Evolutionary conservation across 176 grass and related monocot species (phyloP).

Genomic region (Cymbopogon citratus): DNA sequence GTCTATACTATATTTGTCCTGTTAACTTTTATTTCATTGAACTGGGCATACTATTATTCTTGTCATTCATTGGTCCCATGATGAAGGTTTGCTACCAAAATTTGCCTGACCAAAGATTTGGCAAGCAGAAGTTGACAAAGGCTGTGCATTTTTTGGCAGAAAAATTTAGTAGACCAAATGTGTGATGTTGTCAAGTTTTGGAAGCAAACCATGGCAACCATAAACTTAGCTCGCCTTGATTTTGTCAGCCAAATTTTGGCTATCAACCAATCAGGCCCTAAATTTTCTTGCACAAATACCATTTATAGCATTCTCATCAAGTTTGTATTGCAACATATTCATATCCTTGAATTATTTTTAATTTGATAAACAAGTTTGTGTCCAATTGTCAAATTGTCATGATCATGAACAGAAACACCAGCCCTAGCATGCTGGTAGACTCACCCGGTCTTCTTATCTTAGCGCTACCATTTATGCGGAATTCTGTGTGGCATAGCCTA

Average conservation of each 20-base stretch:
- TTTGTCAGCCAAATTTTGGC: neutral
- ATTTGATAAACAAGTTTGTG: neutral
- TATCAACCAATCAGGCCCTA: neutral
- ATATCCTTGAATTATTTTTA: neutral
- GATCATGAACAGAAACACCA: neutral
- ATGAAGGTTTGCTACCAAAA: neutral
- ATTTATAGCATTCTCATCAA: neutral
- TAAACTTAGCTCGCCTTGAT: neutral
- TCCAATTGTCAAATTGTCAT: neutral
- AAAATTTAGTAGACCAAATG: neutral
- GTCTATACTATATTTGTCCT: neutral
- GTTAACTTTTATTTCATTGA: slow-evolving; percentile 6
- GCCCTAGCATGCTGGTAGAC: neutral
- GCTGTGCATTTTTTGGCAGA: neutral
- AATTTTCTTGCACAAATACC: neutral
- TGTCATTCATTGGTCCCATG: neutral
- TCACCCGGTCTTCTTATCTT: neutral
- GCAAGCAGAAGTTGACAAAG: neutral
- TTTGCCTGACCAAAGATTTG: neutral
- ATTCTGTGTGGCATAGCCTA: neutral
- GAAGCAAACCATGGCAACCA: neutral
- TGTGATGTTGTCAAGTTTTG: neutral
- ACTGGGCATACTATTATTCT: neutral
- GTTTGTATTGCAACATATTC: neutral
- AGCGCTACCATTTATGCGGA: neutral